These are phyloP conservation scores for Crucibulum laeve DNA, from an alignment of 768 basidiomycete species.

Conservation along the genomic window DNA sequence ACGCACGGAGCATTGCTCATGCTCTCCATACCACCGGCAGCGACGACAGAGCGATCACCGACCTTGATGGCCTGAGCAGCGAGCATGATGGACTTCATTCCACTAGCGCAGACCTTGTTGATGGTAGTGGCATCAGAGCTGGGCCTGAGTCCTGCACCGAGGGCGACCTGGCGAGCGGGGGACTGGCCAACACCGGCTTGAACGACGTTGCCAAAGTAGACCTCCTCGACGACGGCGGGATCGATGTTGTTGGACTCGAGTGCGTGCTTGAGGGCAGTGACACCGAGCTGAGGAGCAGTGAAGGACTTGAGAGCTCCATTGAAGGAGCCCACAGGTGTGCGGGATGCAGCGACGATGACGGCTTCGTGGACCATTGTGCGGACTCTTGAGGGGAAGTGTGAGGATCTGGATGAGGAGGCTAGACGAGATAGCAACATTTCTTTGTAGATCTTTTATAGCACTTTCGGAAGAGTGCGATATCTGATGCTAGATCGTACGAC, in stretches of 20 bases:
- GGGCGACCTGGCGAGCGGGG: constrained; percentile 97
- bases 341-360: constrained; percentile 89
- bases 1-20: constrained; percentile 99
- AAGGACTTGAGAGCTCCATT: constrained; percentile 86
- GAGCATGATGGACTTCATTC: constrained; percentile 93
- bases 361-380: constrained; percentile 76
- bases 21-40: constrained; percentile 98
- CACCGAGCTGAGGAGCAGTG: constrained; percentile 89
- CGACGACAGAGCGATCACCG: constrained; percentile 83
- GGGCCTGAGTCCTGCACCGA: constrained; percentile 77
- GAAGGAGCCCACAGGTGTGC: constrained; percentile 92
- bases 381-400: constrained; percentile 23
- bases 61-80: constrained; percentile 87
- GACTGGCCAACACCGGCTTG: constrained; percentile 97
- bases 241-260: constrained; percentile 76
- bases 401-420: constrained; percentile 32
- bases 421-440: constrained; percentile 43
- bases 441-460: no score
- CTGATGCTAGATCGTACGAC: constrained; percentile 30
- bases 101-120: constrained; percentile 99
- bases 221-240: constrained; percentile 84
- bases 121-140: constrained; percentile 96
- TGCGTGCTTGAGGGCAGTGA: constrained; percentile 86
- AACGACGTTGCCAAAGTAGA: constrained; percentile 97
- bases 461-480: no score